Percentiles rank a stretch among this genome's conserved stretches.
phyloP scores from a whole-genome alignment of 805 yeast genomes.

The Sporopachydermia quercuum region DNA sequence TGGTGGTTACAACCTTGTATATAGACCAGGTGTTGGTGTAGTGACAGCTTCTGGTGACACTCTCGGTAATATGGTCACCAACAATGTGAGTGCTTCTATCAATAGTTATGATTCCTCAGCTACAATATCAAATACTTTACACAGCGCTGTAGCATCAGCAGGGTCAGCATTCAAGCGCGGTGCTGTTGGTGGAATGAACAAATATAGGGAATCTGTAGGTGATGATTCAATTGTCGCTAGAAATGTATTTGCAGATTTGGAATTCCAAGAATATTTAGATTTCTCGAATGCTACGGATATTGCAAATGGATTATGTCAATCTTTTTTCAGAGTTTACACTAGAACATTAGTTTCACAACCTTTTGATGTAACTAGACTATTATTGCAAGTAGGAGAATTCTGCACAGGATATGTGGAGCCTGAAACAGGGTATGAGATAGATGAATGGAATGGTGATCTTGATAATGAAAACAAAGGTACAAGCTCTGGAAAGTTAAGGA shows the following conservation, averaged over 20 bases:
- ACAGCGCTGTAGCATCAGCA: neutral
- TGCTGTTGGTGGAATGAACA: neutral
- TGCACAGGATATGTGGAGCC: constrained; percentile 1
- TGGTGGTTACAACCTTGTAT: constrained; percentile 47
- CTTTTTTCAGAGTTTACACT: constrained; percentile 53
- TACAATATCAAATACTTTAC: neutral
- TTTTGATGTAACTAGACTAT: constrained; percentile 64
- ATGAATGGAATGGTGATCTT: neutral
- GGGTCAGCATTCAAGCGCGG: neutral
- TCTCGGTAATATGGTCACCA: neutral
- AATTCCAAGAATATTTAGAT: constrained; percentile 53
- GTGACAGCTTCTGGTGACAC: neutral
- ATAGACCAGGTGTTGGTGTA: constrained; percentile 47
- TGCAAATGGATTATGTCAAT: constrained; percentile 38
- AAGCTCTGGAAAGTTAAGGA: constrained; percentile 1
- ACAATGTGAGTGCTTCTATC: neutral
- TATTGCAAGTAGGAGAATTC: constrained; percentile 70
- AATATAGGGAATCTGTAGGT: neutral
- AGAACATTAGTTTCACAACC: constrained; percentile 71
- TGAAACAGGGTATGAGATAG: neutral
- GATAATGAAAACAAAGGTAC: constrained; percentile 12
- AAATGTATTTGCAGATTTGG: constrained; percentile 40
- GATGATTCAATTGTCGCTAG: constrained; percentile 8
- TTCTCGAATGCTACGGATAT: constrained; percentile 39
- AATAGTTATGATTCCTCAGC: neutral